Percentiles rank a stretch among this genome's conserved stretches.
These are phyloP conservation scores for Hymenoscyphus salicellus DNA, from an alignment of 2,329 filamentous ascomycete species.

Conservation along the genomic window DNA sequence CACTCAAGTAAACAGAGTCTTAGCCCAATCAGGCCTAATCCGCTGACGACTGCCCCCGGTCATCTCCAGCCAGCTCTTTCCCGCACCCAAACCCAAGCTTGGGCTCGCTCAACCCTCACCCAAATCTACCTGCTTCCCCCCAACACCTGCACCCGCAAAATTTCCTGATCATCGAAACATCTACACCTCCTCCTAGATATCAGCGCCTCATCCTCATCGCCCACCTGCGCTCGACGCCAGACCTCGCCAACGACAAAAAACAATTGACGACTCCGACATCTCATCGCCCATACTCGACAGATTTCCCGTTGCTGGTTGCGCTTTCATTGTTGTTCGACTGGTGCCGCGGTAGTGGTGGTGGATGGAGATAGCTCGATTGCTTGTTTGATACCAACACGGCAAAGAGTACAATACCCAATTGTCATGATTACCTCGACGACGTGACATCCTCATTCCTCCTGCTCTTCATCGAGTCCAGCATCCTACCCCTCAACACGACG, in stretches of 20 bases:
- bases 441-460: conserved; percentile 22
- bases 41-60: neutral
- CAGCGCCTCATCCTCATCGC: neutral
- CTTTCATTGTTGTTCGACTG: neutral
- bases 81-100: neutral
- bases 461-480: conserved; percentile 15
- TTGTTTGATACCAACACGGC: neutral
- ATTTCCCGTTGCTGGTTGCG: neutral
- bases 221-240: neutral
- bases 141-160: neutral
- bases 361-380: neutral
- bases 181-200: neutral
- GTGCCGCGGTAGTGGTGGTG: conserved; percentile 7
- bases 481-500: conserved; percentile 8
- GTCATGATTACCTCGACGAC: conserved; percentile 22
- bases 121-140: neutral
- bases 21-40: neutral
- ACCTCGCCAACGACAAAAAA: neutral
- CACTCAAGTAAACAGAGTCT: neutral
- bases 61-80: neutral
- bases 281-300: neutral
- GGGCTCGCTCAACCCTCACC: neutral
- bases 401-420: neutral
- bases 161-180: conserved; percentile 1
- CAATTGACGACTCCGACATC: neutral